Conservation (phyloP, 2,329 filamentous ascomycete species). For the Eutypa lata region DNA sequence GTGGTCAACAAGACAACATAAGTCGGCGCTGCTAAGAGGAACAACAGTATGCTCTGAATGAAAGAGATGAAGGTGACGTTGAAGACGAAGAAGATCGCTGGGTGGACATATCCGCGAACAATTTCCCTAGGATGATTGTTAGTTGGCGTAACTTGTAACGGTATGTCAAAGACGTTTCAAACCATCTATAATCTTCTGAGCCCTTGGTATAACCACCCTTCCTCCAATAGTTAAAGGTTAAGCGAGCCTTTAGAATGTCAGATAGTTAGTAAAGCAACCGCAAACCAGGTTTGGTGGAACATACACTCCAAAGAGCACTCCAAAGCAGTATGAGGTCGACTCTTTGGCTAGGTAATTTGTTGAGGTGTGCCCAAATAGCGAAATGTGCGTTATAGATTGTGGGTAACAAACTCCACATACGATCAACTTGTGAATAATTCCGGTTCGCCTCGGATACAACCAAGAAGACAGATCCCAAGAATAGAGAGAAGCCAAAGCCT, state of each 20-base stretch:
- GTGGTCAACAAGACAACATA: conserved; percentile 78
- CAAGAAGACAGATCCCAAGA: conserved; percentile 69
- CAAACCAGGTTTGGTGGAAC: conserved; percentile 27
- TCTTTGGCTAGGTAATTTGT: conserved; percentile 65
- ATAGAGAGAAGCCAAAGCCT: conserved; percentile 68
- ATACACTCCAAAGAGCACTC: conserved; percentile 75
- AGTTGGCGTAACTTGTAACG: conserved; percentile 10
- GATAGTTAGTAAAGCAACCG: conserved; percentile 15
- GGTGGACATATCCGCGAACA: conserved; percentile 63
- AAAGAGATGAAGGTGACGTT: conserved; percentile 89
- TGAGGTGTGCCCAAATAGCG: conserved; percentile 74
- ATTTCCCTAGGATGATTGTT: conserved; percentile 53
- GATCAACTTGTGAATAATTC: conserved; percentile 97
- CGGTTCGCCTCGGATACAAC: conserved; percentile 78
- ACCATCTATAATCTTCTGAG: conserved; percentile 93
- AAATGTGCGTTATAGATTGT: conserved; percentile 85
- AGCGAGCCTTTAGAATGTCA: conserved; percentile 52
- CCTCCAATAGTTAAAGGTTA: conserved; percentile 97
- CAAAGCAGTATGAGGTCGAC: conserved; percentile 71
- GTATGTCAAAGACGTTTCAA: conserved; percentile 9
- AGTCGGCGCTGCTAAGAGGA: conserved; percentile 69
- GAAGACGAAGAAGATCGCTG: conserved; percentile 72
- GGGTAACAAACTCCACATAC: conserved; percentile 86
- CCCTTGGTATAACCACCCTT: conserved; percentile 88
- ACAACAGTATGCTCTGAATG: conserved; percentile 78